These are phyloP conservation scores for Brassica hybrid DNA, from an alignment of 441 rosid genomes.

Conservation along the genomic window DNA sequence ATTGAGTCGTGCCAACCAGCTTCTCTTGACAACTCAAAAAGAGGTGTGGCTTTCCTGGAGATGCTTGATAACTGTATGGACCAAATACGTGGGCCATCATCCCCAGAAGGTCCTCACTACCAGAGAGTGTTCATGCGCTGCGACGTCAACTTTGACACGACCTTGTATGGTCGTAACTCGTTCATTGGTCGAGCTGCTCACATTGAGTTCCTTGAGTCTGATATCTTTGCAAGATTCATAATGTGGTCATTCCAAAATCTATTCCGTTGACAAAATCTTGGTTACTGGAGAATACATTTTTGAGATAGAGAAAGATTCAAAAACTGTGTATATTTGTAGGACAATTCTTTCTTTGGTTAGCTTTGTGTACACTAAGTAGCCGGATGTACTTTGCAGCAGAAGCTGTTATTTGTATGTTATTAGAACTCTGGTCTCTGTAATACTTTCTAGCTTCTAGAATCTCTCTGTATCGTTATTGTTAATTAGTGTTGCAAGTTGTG, in stretches of 20 bases:
- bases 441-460: slow-evolving; percentile 16
- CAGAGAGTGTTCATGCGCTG: too few relatives aligned
- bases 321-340: slow-evolving; percentile 39
- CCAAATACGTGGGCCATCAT: too few relatives aligned
- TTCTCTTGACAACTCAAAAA: too few relatives aligned
- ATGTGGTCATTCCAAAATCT: slow-evolving; percentile 95
- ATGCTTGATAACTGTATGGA: too few relatives aligned
- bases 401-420: slow-evolving; percentile 18
- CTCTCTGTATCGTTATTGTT: background rate
- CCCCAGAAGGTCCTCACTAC: too few relatives aligned
- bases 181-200: slow-evolving; percentile 96
- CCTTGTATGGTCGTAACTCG: too few relatives aligned
- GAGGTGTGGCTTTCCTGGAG: too few relatives aligned
- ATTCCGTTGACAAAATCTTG: slow-evolving; percentile 55
- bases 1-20: too few relatives aligned
- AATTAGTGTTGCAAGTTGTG: background rate
- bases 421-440: too few relatives aligned
- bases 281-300: too few relatives aligned
- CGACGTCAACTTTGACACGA: too few relatives aligned
- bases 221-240: slow-evolving; percentile 77
- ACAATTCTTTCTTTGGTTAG: slow-evolving; percentile 18
- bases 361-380: slow-evolving; percentile 14
- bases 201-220: slow-evolving; percentile 90
- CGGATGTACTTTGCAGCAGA: slow-evolving; percentile 20
- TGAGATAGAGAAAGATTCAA: slow-evolving; percentile 19